These are phyloP conservation scores for Tuber umbilicatum DNA, from an alignment of 495 filamentous ascomycete genomes.

Conservation along the genomic window DNA sequence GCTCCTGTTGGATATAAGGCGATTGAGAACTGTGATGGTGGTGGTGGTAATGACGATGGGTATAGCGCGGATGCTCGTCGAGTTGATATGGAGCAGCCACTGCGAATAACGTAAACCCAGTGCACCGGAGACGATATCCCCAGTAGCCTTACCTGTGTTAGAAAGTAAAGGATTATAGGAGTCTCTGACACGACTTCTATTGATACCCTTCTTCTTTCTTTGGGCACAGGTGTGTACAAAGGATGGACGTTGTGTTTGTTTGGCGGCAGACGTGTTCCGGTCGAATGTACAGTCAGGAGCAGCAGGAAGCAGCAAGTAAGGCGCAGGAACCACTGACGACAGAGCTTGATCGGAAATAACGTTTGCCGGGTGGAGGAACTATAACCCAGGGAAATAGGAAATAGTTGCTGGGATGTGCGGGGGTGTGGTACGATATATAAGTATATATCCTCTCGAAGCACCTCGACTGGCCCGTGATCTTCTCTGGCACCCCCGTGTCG, in stretches of 20 bases:
- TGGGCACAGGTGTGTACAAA: conserved; percentile 30
- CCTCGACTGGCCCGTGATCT: conserved; percentile 38
- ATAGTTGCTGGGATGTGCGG: conserved; percentile 41
- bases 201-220: conserved; percentile 26
- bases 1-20: conserved; percentile 39
- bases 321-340: conserved; percentile 41
- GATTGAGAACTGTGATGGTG: conserved; percentile 36
- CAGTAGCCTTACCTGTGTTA: conserved; percentile 38
- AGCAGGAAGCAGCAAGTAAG: conserved; percentile 35
- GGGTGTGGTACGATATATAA: conserved; percentile 40
- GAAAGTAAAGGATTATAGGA: conserved; percentile 30
- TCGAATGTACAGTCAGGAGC: background rate
- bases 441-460: conserved; percentile 38
- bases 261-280: conserved; percentile 37
- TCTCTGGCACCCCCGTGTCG: conserved; percentile 32
- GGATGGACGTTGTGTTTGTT: conserved; percentile 38
- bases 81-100: conserved; percentile 42
- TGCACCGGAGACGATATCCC: conserved; percentile 38
- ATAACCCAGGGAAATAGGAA: conserved; percentile 42
- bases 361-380: conserved; percentile 41
- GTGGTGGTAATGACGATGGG: conserved; percentile 30
- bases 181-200: conserved; percentile 31
- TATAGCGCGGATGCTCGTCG: conserved; percentile 39
- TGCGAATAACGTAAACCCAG: conserved; percentile 39
- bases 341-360: conserved; percentile 41